Base-by-base conservation (phyloP, 257 asterid genomes). In the Petunia axillaris region DNA sequence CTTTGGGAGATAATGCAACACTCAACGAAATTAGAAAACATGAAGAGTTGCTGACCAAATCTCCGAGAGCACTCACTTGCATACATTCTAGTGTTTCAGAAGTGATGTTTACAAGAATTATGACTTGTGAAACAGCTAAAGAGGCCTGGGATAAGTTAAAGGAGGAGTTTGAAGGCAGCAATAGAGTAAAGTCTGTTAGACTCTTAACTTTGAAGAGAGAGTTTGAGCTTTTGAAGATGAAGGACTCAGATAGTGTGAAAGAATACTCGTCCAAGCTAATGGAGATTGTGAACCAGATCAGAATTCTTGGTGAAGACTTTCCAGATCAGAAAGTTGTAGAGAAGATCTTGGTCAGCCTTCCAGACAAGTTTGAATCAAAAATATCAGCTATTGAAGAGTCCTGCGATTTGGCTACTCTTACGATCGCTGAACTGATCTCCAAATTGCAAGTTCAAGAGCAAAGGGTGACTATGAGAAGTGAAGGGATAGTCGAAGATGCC, bases 341-440 rank as follows among this genome's bases (percentile, higher is more conserved):
- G n/a, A 79, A 79, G 15, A 79, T 52, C 38, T 77, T 52, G 4
- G 76, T 79, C 4, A 79, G 82, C 52, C 54, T 79, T 43, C 64
- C 82, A 4, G 16, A 4, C 25, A 64, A 41, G 16, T 79, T 79
- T 52, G 82, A 79, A 43, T 16, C 43, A 2, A 64, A 64, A 44
- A 36, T 79, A 13, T 43, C 76, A 46, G 66, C 36, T 4, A 64
- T 79, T 39, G 82, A 79, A 40, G 82, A 79, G 39, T 64, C 76
- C 15, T 64, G 66, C 8, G 50, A 79, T 9, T 46, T 79, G 44
- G 11, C 77, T 53, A 53, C 59, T 2, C 59, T 11, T 53, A 53
- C 16, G 13, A 53, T 53, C 10, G 5, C 43, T 4, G 55, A 14
- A 1, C 8, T 13, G 41, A 57, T 80, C 78, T 52, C 13, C 67